These are phyloP conservation scores for Auriscalpium vulgare DNA, from an alignment of 768 basidiomycete species.

Conservation along the genomic window DNA sequence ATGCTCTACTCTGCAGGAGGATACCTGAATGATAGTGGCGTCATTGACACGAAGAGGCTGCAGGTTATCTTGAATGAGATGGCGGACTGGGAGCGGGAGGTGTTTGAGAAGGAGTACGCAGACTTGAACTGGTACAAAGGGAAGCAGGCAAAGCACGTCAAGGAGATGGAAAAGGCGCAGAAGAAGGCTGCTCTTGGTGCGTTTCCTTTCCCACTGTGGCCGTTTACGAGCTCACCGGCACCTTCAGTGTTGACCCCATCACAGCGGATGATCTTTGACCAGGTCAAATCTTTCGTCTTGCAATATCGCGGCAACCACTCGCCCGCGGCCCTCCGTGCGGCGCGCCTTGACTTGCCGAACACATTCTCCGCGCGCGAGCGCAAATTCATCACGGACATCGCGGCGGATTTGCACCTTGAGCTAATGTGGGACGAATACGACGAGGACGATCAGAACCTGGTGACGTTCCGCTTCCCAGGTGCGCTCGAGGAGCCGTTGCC, in stretches of 20 bases:
- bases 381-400: constrained; percentile 68
- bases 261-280: constrained; percentile 73
- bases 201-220: constrained; percentile 16
- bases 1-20: constrained; percentile 48
- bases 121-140: constrained; percentile 93
- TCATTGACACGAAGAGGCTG: constrained; percentile 69
- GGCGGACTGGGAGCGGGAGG: constrained; percentile 77
- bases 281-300: constrained; percentile 70
- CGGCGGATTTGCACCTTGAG: constrained; percentile 67
- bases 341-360: constrained; percentile 63
- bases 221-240: no score
- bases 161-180: constrained; percentile 54
- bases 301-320: constrained; percentile 30
- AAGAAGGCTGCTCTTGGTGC: constrained; percentile 58
- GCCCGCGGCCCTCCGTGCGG: constrained; percentile 25
- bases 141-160: constrained; percentile 71
- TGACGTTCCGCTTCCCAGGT: constrained; percentile 57
- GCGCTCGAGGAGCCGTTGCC: constrained; percentile 27
- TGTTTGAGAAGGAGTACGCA: constrained; percentile 86
- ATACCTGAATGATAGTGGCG: constrained; percentile 87
- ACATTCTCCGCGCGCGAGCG: constrained; percentile 74
- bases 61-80: constrained; percentile 88
- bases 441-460: constrained; percentile 69
- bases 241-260: constrained; percentile 54
- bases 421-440: constrained; percentile 94